Percentiles rank a stretch among this genome's conserved stretches.
Evolutionary conservation across 148 eudicot genomes (phyloP).

Genomic region (Cornus florida): DNA sequence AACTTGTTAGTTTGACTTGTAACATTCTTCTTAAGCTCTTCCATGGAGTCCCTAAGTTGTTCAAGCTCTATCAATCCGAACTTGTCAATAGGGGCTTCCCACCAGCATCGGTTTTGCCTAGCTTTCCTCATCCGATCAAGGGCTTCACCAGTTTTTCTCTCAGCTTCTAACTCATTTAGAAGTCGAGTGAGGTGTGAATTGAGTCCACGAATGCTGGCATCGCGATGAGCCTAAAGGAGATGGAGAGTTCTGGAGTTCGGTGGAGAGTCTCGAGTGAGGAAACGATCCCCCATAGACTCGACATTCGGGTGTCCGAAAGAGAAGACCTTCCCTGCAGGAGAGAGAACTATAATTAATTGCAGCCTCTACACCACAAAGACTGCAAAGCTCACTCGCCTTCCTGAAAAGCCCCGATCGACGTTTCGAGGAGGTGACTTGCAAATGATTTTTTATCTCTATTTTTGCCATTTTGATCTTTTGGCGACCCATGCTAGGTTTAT

Average conservation of each 20-base stretch:
- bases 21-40: background rate
- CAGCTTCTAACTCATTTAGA: slow-evolving; percentile 36
- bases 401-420: slow-evolving; percentile 29
- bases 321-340: slow-evolving; percentile 51
- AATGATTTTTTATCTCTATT: no score
- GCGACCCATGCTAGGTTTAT: no score
- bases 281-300: slow-evolving; percentile 37
- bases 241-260: no score
- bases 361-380: slow-evolving; percentile 50
- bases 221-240: no score
- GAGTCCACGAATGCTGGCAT: slow-evolving; percentile 19
- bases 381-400: slow-evolving; percentile 58
- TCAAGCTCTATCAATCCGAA: slow-evolving; percentile 43
- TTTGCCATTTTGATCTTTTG: no score
- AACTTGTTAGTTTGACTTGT: slow-evolving; percentile 25
- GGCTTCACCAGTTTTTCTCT: slow-evolving; percentile 33
- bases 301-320: slow-evolving; percentile 55
- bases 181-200: slow-evolving; percentile 42
- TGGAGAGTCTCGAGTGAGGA: slow-evolving; percentile 14
- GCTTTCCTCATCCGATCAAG: background rate
- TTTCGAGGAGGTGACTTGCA: no score
- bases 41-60: slow-evolving; percentile 44
- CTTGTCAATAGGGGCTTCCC: no score
- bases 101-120: slow-evolving; percentile 36
- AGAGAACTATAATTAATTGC: slow-evolving; percentile 32